These are phyloP conservation scores for Zangia roseola DNA, from an alignment of 768 basidiomycete genomes.

Conservation along the genomic window DNA sequence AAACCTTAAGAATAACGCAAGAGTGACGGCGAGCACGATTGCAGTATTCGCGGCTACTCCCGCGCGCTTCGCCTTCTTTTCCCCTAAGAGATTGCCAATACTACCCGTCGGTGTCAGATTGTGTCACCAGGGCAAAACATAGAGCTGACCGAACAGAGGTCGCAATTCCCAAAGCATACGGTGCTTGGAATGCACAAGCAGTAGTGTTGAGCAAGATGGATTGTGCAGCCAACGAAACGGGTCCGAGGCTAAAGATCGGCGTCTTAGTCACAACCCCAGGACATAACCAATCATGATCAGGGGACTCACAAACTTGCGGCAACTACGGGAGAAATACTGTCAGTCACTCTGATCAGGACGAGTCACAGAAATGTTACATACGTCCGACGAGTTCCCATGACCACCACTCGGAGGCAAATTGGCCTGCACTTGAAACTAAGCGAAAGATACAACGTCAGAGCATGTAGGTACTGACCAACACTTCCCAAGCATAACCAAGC, in stretches of 20 bases:
- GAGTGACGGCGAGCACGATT: slow-evolving; percentile 58
- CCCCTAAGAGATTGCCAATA: slow-evolving; percentile 87
- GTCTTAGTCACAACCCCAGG: slow-evolving; percentile 8
- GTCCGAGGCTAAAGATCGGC: slow-evolving; percentile 58
- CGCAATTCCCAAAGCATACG: slow-evolving; percentile 79
- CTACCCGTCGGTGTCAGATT: slow-evolving; percentile 34
- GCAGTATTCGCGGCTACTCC: slow-evolving; percentile 63
- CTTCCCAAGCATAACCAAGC: slow-evolving; percentile 79
- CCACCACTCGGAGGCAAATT: slow-evolving; percentile 94
- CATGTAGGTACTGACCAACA: slow-evolving; percentile 44
- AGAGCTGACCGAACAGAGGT: slow-evolving; percentile 71
- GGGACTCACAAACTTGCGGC: slow-evolving; percentile 50
- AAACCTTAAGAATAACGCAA: slow-evolving; percentile 64
- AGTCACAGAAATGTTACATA: slow-evolving; percentile 9
- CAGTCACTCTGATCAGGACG: neutral
- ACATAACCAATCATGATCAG: neutral
- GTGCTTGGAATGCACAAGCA: slow-evolving; percentile 78
- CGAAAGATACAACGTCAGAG: neutral
- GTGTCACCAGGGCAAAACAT: neutral
- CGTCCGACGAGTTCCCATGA: slow-evolving; percentile 84
- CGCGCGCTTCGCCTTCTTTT: slow-evolving; percentile 70
- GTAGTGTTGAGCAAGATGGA: slow-evolving; percentile 77
- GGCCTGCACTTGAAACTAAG: slow-evolving; percentile 40
- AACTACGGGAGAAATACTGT: slow-evolving; percentile 30
- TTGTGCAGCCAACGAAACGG: slow-evolving; percentile 81